A percentile compares a stretch with the other conserved stretches of the same genome.
These are phyloP conservation scores for Penicillium psychrosexuale DNA, from an alignment of 2,329 filamentous ascomycete species.

Conservation along the genomic window DNA sequence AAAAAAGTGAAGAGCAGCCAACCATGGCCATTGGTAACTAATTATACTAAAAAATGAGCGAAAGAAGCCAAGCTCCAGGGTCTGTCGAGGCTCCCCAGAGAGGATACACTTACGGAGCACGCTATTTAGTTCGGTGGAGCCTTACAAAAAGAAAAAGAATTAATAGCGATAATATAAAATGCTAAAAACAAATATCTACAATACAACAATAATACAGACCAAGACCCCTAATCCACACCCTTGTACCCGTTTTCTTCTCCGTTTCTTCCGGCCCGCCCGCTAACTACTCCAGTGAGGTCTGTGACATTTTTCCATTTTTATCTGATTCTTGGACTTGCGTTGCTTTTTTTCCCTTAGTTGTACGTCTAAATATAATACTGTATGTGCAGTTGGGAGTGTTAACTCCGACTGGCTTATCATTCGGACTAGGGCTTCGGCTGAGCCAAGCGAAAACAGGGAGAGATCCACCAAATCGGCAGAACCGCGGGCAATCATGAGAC, in stretches of 20 bases:
- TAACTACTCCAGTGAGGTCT: conserved; percentile 16
- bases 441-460: conserved; percentile 15
- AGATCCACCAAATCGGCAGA: conserved; percentile 19
- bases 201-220: not conserved
- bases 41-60: conserved; percentile 20
- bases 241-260: conserved; percentile 25
- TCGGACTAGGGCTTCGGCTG: conserved; percentile 24
- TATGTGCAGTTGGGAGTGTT: not conserved
- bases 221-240: conserved; percentile 20
- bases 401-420: conserved; percentile 15
- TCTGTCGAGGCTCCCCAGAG: conserved; percentile 21
- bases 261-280: conserved; percentile 23
- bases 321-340: not conserved
- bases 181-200: not conserved
- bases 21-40: conserved; percentile 13
- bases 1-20: conserved; percentile 5
- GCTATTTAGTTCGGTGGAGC: conserved; percentile 19
- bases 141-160: not conserved
- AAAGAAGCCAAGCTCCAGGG: conserved; percentile 26
- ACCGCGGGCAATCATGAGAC: conserved; percentile 16
- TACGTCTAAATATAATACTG: not conserved
- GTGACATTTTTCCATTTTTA: not conserved
- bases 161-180: not conserved
- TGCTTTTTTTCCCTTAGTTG: not conserved
- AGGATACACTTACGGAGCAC: conserved; percentile 13